Conservation (phyloP, 164 flowering plant species). For the grape (Vitis vinifera) region ASM3070453v1 NC_081822.1:13724001-13724500, state of each 20-base stretch:
- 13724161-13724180: slow-evolving; percentile 16
- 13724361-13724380: slow-evolving; percentile 67
- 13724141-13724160: slow-evolving; percentile 35
- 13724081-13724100: slow-evolving; percentile 13
- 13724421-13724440: slow-evolving; percentile 65
- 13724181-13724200: slow-evolving; percentile 13
- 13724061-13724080: no score
- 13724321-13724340: slow-evolving; percentile 24
- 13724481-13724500: slow-evolving; percentile 60
- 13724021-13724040: no score
- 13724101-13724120: slow-evolving; percentile 27
- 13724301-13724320: slow-evolving; percentile 30
- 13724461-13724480: slow-evolving; percentile 67
- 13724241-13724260: no score
- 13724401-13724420: slow-evolving; percentile 52
- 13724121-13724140: slow-evolving; percentile 26
- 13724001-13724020: background rate
- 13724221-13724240: no score
- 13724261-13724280: no score
- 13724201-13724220: background rate
- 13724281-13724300: no score
- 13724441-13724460: slow-evolving; percentile 54
- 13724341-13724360: slow-evolving; percentile 23
- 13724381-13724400: slow-evolving; percentile 52
- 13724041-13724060: no score